Evolutionary conservation across 805 yeast genomes (phyloP).

Genomic region (Clavispora asparagi): DNA sequence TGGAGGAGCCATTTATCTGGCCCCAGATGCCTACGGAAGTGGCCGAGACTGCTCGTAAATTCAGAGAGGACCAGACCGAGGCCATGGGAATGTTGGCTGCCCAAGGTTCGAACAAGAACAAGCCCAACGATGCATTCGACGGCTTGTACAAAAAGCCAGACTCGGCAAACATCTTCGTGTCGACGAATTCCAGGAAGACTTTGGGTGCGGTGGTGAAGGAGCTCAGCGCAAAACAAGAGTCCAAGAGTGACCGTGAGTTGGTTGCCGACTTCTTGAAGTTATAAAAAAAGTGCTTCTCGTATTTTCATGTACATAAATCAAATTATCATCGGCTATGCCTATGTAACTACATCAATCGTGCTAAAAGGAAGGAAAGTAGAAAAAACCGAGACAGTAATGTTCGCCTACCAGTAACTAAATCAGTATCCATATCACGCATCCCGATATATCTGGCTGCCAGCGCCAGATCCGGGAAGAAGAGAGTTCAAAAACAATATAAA

Average conservation of each 20-base stretch:
- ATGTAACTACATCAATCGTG: neutral
- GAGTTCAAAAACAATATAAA: too few species aligned
- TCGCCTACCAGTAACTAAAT: neutral
- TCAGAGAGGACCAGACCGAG: conserved; percentile 39
- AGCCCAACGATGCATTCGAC: conserved; percentile 67
- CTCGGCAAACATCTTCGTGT: conserved; percentile 37
- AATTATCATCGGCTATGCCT: neutral
- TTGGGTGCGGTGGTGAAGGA: conserved; percentile 17
- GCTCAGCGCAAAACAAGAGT: conserved; percentile 18
- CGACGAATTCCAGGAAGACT: conserved; percentile 19
- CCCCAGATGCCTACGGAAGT: conserved; percentile 53
- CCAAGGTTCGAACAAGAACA: conserved; percentile 61
- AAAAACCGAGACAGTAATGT: neutral
- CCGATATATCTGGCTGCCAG: neutral
- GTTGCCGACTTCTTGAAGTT: conserved; percentile 27
- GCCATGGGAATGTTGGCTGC: conserved; percentile 48
- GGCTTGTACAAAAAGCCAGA: conserved; percentile 54
- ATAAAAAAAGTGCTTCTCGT: conserved; percentile 7
- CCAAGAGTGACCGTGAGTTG: conserved; percentile 23
- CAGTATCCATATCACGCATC: neutral
- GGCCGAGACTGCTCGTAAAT: conserved; percentile 29
- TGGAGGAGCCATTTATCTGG: conserved; percentile 95
- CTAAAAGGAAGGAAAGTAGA: too few species aligned
- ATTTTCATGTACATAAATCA: neutral
- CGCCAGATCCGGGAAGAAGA: conserved; percentile 1